These are phyloP conservation scores for Stenocarpella maydis DNA, from an alignment of 2,329 filamentous ascomycete genomes.

Conservation along the genomic window DNA sequence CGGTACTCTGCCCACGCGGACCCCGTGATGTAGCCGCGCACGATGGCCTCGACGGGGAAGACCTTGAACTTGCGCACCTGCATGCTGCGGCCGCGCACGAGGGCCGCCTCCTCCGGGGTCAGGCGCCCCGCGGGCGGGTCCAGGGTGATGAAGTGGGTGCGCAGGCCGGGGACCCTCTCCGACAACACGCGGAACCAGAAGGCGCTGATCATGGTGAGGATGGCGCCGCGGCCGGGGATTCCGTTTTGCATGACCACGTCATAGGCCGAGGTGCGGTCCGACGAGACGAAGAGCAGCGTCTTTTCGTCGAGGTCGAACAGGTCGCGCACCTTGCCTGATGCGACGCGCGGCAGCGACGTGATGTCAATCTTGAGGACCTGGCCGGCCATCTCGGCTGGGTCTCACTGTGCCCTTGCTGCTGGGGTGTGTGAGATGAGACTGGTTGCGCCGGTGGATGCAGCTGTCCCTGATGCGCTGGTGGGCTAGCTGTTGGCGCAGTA, in stretches of 20 bases:
- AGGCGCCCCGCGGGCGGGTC: slow-evolving; percentile 47
- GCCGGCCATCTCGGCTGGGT: slow-evolving; percentile 27
- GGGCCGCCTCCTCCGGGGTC: slow-evolving; percentile 54
- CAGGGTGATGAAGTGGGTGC: slow-evolving; percentile 61
- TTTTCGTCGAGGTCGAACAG: slow-evolving; percentile 41
- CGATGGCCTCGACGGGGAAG: slow-evolving; percentile 82
- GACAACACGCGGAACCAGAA: slow-evolving; percentile 64
- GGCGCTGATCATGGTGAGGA: slow-evolving; percentile 56
- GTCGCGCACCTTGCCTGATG: slow-evolving; percentile 45
- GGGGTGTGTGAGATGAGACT: neutral
- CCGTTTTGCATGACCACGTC: slow-evolving; percentile 87
- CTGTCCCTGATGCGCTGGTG: neutral
- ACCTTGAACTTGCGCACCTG: slow-evolving; percentile 76
- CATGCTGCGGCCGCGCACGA: slow-evolving; percentile 76
- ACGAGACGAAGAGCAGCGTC: slow-evolving; percentile 43
- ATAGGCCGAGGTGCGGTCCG: slow-evolving; percentile 85
- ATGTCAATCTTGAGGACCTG: slow-evolving; percentile 40
- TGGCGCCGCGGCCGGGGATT: slow-evolving; percentile 61
- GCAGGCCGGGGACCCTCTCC: slow-evolving; percentile 55
- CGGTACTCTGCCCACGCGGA: slow-evolving; percentile 83
- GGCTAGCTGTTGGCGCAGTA: neutral
- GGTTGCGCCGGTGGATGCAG: neutral
- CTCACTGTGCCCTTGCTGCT: too few species aligned
- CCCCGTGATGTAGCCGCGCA: slow-evolving; percentile 90
- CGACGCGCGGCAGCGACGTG: slow-evolving; percentile 44